Evolutionary conservation across 176 grass and related monocot genomes (phyloP).

Genomic region (Oryza meyeriana): DNA sequence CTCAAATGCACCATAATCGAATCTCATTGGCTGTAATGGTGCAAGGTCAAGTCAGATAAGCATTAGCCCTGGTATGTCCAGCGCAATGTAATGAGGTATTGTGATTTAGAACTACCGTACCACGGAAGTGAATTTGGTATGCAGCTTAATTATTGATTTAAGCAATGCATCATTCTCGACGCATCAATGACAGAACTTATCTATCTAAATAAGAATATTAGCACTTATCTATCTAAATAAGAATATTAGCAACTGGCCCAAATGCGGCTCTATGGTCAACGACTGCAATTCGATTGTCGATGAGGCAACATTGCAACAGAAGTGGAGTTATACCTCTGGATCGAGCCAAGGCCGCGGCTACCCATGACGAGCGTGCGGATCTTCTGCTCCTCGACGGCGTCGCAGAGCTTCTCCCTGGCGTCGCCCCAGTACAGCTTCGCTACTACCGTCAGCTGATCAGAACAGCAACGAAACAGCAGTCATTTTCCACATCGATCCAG

Average conservation of each 20-base stretch:
- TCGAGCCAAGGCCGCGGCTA: constrained; percentile 74
- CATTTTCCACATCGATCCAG: not conserved
- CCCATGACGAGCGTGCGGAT: constrained; percentile 82
- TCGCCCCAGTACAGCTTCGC: constrained; percentile 93
- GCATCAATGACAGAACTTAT: not conserved
- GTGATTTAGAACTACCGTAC: not conserved
- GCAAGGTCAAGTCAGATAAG: not conserved
- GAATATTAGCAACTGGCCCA: not conserved
- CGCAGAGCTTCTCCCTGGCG: constrained; percentile 87
- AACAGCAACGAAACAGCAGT: not conserved
- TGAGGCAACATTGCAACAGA: not conserved
- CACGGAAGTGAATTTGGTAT: not conserved
- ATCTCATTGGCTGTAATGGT: not conserved
- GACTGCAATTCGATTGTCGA: not conserved
- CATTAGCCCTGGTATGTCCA: not conserved
- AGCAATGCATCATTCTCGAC: not conserved
- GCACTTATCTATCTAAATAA: not conserved
- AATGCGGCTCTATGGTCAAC: not conserved
- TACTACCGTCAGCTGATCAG: constrained; percentile 54
- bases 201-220: not conserved
- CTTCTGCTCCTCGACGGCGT: constrained; percentile 59
- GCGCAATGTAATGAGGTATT: not conserved
- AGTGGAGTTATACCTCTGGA: constrained; percentile 53
- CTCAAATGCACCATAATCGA: not conserved
- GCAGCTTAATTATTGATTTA: not conserved